phyloP scores from a whole-genome alignment of 768 basidiomycete species.

The Amanita rubescens region DNA sequence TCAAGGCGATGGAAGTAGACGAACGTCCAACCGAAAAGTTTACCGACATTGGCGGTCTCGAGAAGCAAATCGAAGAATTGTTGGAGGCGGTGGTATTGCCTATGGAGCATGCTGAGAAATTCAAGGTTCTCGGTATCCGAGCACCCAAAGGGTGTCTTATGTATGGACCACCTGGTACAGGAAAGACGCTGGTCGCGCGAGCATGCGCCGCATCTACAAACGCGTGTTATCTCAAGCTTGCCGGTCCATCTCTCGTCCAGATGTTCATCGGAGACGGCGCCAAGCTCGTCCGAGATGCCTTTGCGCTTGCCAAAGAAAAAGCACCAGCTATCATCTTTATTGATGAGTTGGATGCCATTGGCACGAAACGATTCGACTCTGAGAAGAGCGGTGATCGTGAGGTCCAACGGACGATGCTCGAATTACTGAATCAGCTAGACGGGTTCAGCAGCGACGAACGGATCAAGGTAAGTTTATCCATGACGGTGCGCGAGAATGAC shows the following conservation, averaged over 20 bases:
- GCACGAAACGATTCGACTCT: slow-evolving; percentile 96
- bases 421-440: slow-evolving; percentile 95
- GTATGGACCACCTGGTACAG: slow-evolving; percentile 99
- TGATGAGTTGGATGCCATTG: slow-evolving; percentile 97
- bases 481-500: slow-evolving; percentile 5
- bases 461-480: slow-evolving; percentile 67
- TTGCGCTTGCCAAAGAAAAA: slow-evolving; percentile 97
- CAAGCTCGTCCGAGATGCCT: slow-evolving; percentile 96
- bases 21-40: slow-evolving; percentile 97
- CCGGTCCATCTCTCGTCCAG: slow-evolving; percentile 95
- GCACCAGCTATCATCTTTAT: slow-evolving; percentile 99
- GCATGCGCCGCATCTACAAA: slow-evolving; percentile 98
- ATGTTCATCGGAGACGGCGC: slow-evolving; percentile 99
- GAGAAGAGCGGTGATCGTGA: slow-evolving; percentile 99
- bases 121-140: slow-evolving; percentile 96
- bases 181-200: slow-evolving; percentile 94
- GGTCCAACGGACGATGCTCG: slow-evolving; percentile 99
- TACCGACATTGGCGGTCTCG: slow-evolving; percentile 94
- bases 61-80: slow-evolving; percentile 98
- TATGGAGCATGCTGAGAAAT: slow-evolving; percentile 98
- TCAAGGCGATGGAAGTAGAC: slow-evolving; percentile 99
- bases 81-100: slow-evolving; percentile 97
- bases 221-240: slow-evolving; percentile 96
- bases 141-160: slow-evolving; percentile 98
- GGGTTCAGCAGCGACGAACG: slow-evolving; percentile 96